Conservation (phyloP, 768 basidiomycete species). For the Cystoderma amianthinum region DNA sequence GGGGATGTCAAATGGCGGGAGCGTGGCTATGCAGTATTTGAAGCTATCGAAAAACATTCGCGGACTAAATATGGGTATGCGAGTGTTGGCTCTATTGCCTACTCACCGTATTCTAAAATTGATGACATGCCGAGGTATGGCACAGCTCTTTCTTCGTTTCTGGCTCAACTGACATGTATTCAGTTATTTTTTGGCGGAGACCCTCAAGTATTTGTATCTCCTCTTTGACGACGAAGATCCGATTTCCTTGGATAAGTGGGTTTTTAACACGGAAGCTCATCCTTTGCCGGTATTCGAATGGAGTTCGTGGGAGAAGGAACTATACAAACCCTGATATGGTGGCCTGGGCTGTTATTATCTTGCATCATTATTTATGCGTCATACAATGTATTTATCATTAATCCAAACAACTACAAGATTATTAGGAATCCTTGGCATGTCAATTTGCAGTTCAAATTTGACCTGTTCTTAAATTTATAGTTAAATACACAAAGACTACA, state of each 20-base stretch:
- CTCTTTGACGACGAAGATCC: constrained; percentile 51
- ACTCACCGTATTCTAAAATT: constrained; percentile 19
- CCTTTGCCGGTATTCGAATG: constrained; percentile 64
- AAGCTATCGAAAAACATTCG: constrained; percentile 51
- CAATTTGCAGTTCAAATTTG: too few species aligned
- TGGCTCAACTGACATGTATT: not conserved
- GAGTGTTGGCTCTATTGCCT: constrained; percentile 39
- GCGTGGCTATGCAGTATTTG: constrained; percentile 42
- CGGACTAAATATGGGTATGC: constrained; percentile 55
- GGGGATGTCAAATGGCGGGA: constrained; percentile 45
- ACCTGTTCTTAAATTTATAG: too few species aligned
- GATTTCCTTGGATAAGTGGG: constrained; percentile 46
- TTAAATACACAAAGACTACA: too few species aligned
- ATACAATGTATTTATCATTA: too few species aligned
- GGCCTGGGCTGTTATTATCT: too few species aligned
- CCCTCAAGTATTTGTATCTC: constrained; percentile 62
- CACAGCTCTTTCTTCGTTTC: not conserved
- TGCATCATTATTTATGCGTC: too few species aligned
- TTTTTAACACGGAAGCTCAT: constrained; percentile 68
- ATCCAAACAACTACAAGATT: too few species aligned
- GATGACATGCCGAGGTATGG: constrained; percentile 71
- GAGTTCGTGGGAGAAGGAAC: constrained; percentile 41
- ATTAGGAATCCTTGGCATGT: too few species aligned
- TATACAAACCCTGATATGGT: too few species aligned
- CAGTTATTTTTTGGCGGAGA: constrained; percentile 23